Base-by-base conservation (phyloP, 2,329 filamentous ascomycete species). In the Camillea tinctor region DNA sequence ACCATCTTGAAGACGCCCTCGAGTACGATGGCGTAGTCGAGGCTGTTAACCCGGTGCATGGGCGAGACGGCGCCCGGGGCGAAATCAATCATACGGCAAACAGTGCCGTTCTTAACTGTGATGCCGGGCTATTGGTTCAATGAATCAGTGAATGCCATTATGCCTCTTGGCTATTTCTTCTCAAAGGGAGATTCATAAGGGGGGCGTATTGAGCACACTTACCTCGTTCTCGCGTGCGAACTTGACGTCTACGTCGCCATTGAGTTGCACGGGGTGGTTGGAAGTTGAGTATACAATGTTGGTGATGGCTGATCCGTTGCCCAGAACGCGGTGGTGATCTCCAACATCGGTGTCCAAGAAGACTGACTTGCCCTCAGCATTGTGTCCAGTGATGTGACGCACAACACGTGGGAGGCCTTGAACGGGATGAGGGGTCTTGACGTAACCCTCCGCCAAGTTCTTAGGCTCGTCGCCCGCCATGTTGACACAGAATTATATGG, bases 261-360 rank as follows among this genome's bases (percentile, higher is more conserved):
- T 67, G 13, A 69, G 52, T 2, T 72, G 64, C 2, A 69, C 64
- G 3, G 69, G 68, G 15, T 55, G 64, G 23, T 67, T 55, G 7
- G 61, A 49, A n/a, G 71, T 73, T 7, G 68, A 70, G 60, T 70
- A 70, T 13, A 72, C 13, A 30, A 71, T 72, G 52, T 71, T 72
- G 26, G 66, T 66, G 8, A 72, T 21, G 4, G 69, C 71, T n/a
- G 63, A 59, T 21, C 66, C 54, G 1, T 72, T 57, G 3, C 54
- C 69, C 30, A 73, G 63, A 20, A 65, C 52, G 3, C 59, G 57
- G 30, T 73, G 64, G 57, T 74, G 72, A n/a, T 69, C 68, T 4
- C 71, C 71, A 22, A 9, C 20, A 50, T 73, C 71, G 1, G 68
- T 64, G n/a, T 13, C 8, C 1, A 74, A 58, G 55, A 73, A 73